Conservation (phyloP, 1,139 yeast genomes). For the Candida dubliniensis region DNA sequence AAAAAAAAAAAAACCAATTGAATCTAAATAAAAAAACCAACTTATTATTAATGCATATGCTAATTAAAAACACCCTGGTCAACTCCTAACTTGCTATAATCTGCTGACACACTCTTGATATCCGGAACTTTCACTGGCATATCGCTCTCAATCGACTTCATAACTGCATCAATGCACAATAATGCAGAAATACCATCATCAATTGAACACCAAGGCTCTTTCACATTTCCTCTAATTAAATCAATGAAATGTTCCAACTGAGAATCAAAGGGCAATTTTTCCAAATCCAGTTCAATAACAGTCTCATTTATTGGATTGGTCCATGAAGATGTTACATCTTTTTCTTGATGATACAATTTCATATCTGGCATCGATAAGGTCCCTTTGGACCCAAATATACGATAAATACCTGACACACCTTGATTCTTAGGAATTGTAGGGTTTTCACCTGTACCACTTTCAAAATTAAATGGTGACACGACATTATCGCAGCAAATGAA, state of each 20-base stretch:
- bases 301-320: slow-evolving; percentile 19
- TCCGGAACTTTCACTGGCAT: slow-evolving; percentile 33
- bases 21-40: background rate
- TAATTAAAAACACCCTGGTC: slow-evolving; percentile 1
- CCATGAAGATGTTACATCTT: slow-evolving; percentile 22
- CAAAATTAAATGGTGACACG: slow-evolving; percentile 43
- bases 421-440: slow-evolving; percentile 39
- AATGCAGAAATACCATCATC: slow-evolving; percentile 43
- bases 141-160: slow-evolving; percentile 36
- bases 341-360: slow-evolving; percentile 33
- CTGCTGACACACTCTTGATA: slow-evolving; percentile 25
- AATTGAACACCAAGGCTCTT: slow-evolving; percentile 34
- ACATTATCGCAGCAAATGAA: slow-evolving; percentile 45
- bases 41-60: background rate
- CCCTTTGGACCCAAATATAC: slow-evolving; percentile 42
- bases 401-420: slow-evolving; percentile 35
- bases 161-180: slow-evolving; percentile 36
- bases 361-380: slow-evolving; percentile 45
- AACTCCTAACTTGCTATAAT: slow-evolving; percentile 19
- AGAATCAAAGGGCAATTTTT: slow-evolving; percentile 36
- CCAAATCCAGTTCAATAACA: slow-evolving; percentile 17
- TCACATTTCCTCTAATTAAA: slow-evolving; percentile 27
- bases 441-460: slow-evolving; percentile 45
- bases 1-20: background rate
- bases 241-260: slow-evolving; percentile 34